Evolutionary conservation across 768 basidiomycete genomes (phyloP).

Genomic region (Calocybe gangraenosa): DNA sequence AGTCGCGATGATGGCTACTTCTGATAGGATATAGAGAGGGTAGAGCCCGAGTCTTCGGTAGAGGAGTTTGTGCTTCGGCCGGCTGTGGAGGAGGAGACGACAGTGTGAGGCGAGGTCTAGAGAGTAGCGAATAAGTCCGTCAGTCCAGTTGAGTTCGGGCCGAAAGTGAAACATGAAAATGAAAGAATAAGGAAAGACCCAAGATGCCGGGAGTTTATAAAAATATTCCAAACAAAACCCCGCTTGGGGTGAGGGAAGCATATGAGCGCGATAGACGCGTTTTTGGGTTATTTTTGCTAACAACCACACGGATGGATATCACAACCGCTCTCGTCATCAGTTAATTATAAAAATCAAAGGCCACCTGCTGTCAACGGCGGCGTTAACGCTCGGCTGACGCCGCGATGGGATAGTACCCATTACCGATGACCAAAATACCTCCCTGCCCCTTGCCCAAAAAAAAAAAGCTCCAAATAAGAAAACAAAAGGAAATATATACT

Average conservation of each 20-base stretch:
- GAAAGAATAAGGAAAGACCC: neutral
- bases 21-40: slow-evolving; percentile 60
- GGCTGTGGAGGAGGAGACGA: slow-evolving; percentile 60
- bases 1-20: slow-evolving; percentile 72
- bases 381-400: too few species aligned
- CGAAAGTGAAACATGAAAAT: neutral
- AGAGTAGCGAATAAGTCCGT: neutral
- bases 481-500: slow-evolving; percentile 12
- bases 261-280: neutral
- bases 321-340: too few species aligned
- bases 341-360: too few species aligned
- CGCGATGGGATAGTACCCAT: too few species aligned
- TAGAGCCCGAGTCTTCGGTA: slow-evolving; percentile 60
- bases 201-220: too few species aligned
- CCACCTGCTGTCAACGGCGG: too few species aligned
- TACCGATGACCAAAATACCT: too few species aligned
- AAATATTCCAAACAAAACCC: too few species aligned
- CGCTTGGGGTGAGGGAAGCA: neutral
- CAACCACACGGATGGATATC: neutral
- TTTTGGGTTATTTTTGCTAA: neutral
- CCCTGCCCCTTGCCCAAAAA: too few species aligned
- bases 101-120: slow-evolving; percentile 54
- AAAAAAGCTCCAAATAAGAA: too few species aligned
- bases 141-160: neutral
- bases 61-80: slow-evolving; percentile 52